Evolutionary conservation across 805 yeast species (phyloP).

Genomic region (Hanseniaspora jakobsenii): DNA sequence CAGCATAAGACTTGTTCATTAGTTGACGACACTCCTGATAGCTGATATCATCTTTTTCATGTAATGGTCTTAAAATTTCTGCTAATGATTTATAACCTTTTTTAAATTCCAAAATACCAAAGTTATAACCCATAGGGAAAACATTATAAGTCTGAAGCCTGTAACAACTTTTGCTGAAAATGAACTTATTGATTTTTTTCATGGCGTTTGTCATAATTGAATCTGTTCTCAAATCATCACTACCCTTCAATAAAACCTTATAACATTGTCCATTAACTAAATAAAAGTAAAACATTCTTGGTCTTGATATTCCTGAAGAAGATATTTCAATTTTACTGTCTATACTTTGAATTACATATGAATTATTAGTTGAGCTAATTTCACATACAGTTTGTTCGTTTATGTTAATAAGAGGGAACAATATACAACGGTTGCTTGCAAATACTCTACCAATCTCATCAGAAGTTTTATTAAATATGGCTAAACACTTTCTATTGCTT

Average conservation of each 20-base stretch:
- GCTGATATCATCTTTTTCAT: constrained; percentile 39
- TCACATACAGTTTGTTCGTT: not conserved
- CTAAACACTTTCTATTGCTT: not conserved
- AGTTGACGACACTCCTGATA: constrained; percentile 47
- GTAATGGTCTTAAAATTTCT: constrained; percentile 57
- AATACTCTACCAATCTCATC: not conserved
- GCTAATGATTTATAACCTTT: constrained; percentile 57
- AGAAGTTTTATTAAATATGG: not conserved
- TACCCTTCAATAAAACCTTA: constrained; percentile 59
- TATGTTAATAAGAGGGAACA: constrained; percentile 1
- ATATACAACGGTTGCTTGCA: not conserved
- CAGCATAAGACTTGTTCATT: constrained; percentile 45
- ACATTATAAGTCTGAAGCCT: constrained; percentile 76
- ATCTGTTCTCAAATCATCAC: constrained; percentile 90
- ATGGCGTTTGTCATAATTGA: constrained; percentile 97
- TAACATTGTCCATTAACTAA: constrained; percentile 49
- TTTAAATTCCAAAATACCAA: constrained; percentile 88
- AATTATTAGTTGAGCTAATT: not conserved
- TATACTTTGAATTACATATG: constrained; percentile 5
- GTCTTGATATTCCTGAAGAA: constrained; percentile 71
- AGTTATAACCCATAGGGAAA: constrained; percentile 72
- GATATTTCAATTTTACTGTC: constrained; percentile 42
- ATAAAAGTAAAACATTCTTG: constrained; percentile 55
- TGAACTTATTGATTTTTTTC: constrained; percentile 62
- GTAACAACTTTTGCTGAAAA: constrained; percentile 43